Conservation (phyloP, 2,329 filamentous ascomycete species). For the Penicillium corylophilum region DNA sequence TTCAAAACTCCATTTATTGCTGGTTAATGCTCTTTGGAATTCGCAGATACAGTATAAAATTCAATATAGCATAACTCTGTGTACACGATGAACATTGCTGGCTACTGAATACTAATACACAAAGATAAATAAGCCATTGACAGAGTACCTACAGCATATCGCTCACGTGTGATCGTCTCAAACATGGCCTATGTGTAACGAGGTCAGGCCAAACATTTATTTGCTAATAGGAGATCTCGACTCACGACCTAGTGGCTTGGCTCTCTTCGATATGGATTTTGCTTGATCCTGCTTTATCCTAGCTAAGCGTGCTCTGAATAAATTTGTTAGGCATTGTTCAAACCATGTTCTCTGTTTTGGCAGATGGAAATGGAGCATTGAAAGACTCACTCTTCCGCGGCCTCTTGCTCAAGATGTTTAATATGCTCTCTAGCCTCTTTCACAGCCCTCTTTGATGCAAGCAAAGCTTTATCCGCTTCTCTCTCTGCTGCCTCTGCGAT, state of each 20-base stretch:
- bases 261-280: not conserved
- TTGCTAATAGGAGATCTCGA: not conserved
- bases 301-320: conserved; percentile 53
- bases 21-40: too few species aligned
- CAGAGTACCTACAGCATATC: not conserved
- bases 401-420: conserved; percentile 63
- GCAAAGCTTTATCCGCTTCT: conserved; percentile 64
- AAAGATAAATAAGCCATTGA: not conserved
- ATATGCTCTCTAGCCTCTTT: conserved; percentile 64
- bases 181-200: not conserved
- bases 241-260: conserved; percentile 66
- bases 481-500: conserved; percentile 63
- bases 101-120: not conserved
- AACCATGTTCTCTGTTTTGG: not conserved
- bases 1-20: too few species aligned
- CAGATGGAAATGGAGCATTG: not conserved
- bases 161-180: not conserved
- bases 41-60: too few species aligned
- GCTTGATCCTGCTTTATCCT: not conserved
- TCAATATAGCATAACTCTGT: too few species aligned
- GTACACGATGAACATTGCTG: too few species aligned
- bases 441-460: conserved; percentile 58
- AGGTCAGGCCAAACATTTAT: not conserved
- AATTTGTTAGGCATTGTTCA: not conserved
- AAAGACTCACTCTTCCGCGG: conserved; percentile 55